Evolutionary conservation across 2,329 filamentous ascomycete genomes (phyloP).

Genomic region (Thelonectria discophora): DNA sequence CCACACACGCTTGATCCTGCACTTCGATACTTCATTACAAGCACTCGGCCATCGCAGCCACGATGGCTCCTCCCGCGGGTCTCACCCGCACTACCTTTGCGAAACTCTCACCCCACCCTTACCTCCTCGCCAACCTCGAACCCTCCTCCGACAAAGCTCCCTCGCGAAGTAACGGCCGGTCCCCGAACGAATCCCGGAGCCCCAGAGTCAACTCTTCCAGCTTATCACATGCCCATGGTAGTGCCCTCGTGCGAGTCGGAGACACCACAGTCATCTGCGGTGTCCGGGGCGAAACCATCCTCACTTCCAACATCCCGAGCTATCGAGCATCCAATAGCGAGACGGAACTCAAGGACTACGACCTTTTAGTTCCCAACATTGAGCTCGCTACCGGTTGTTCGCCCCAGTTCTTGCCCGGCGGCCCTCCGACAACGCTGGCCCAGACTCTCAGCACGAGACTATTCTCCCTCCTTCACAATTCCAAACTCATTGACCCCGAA

Average conservation of each 20-base stretch:
- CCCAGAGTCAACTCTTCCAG: conserved; percentile 85
- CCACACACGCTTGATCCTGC: not conserved
- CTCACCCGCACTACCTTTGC: conserved; percentile 78
- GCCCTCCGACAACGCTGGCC: conserved; percentile 79
- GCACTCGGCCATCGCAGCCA: not conserved
- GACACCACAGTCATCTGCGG: conserved; percentile 96
- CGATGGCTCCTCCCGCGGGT: conserved; percentile 49
- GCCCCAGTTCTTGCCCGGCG: conserved; percentile 84
- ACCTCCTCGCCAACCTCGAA: conserved; percentile 87
- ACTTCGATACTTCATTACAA: not conserved
- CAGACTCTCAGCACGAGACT: conserved; percentile 87
- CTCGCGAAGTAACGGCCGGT: conserved; percentile 82
- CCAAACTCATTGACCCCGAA: conserved; percentile 70
- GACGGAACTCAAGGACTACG: conserved; percentile 66
- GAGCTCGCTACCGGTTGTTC: conserved; percentile 92
- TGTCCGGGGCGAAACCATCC: conserved; percentile 84
- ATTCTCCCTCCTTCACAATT: conserved; percentile 77
- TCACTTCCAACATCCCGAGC: conserved; percentile 76
- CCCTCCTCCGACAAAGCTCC: conserved; percentile 61
- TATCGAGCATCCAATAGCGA: conserved; percentile 59
- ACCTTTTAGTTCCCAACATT: conserved; percentile 90
- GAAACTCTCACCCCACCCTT: conserved; percentile 87
- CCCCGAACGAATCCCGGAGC: conserved; percentile 72
- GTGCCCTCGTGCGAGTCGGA: conserved; percentile 85
- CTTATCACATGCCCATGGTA: conserved; percentile 88